Evolutionary conservation across 495 filamentous ascomycete species (phyloP), one percentile per base, ranked within the genome.

Genomic region (Neurospora pannonica): DNA sequence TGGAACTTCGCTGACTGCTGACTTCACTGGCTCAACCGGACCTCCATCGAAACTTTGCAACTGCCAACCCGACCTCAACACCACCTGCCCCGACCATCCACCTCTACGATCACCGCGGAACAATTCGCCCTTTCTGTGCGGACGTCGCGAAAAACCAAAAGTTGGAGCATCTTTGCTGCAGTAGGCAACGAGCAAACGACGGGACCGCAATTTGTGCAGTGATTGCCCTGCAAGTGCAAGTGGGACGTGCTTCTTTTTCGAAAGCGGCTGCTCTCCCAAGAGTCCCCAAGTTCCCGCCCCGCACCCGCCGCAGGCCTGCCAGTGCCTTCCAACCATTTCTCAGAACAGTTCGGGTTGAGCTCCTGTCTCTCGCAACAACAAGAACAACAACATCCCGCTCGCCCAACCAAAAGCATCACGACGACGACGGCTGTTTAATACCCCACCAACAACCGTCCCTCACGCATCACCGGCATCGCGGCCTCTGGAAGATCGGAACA

Each of bases 401-500:
- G 54, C 54, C 54, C 54, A 67, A 62, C 54, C 28, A 9, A 67
- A 67, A 28, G 43, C 48, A 67, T 67, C 54, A 67, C 13, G 11
- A 67, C 54, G 54, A 36, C 54, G 54, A 19, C 54, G 15, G 54
- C 54, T 62, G 54, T 34, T 62, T 62, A 31, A 62, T 62, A 62
- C 13, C 13, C 54, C 54, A 3, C 54, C 54, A 34, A 62, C 54
- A 62, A 8, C 24, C 54, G 54, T 34, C 5, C 19, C 28, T 67
- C 28, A 67, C 24, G 3, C 28, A 67, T 10, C 54, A 31, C 28
- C 54, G 54, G 54, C 54, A 67, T 67, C 15, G 54, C 54, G 28
- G 54, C 54, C 28, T 67, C 54, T 67, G 54, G 15, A 67, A 34
- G 28, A 67, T 36, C 24, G 46, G 73, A 75, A 76, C 72, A 67